Conservation (phyloP, 352 stramenopile species). For the Plasmopara muralis region DNA sequence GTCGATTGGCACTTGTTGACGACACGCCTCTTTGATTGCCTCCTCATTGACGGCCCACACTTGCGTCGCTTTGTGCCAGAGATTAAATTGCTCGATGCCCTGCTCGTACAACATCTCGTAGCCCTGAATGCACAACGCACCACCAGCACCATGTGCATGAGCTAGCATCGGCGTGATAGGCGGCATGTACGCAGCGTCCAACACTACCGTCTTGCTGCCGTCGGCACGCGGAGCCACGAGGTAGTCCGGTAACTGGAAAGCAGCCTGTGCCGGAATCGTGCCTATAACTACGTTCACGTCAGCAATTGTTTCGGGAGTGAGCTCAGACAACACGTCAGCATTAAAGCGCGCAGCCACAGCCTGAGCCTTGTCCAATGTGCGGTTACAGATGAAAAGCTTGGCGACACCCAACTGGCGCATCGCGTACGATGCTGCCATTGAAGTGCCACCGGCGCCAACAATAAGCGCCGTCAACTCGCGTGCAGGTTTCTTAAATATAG, state of each 20-base stretch:
- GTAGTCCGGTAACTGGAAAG: slow-evolving; percentile 73
- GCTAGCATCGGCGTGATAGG: slow-evolving; percentile 90
- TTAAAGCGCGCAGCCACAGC: slow-evolving; percentile 87
- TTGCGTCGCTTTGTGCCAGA: slow-evolving; percentile 82
- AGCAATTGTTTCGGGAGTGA: slow-evolving; percentile 41
- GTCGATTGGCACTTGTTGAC: slow-evolving; percentile 43
- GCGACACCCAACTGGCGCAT: slow-evolving; percentile 78
- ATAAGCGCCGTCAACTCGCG: slow-evolving; percentile 52
- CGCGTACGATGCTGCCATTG: slow-evolving; percentile 93
- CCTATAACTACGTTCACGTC: slow-evolving; percentile 90
- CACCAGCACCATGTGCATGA: slow-evolving; percentile 78
- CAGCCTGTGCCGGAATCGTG: slow-evolving; percentile 90
- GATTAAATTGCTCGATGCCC: slow-evolving; percentile 93
- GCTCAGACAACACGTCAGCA: slow-evolving; percentile 52
- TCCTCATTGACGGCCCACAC: slow-evolving; percentile 36
- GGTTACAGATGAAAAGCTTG: slow-evolving; percentile 93
- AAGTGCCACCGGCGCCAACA: slow-evolving; percentile 91
- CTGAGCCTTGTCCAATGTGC: slow-evolving; percentile 89
- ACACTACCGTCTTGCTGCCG: slow-evolving; percentile 67
- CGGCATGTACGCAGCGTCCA: slow-evolving; percentile 98
- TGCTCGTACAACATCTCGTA: slow-evolving; percentile 99
- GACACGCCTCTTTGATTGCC: slow-evolving; percentile 52
- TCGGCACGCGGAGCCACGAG: slow-evolving; percentile 32
- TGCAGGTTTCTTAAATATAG: slow-evolving; percentile 7
- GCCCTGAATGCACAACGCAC: slow-evolving; percentile 88